Evolutionary conservation across 306 rosid species (phyloP), one percentile per base, ranked within the genome.

Genomic region (Casuarina cunninghamiana): DNA sequence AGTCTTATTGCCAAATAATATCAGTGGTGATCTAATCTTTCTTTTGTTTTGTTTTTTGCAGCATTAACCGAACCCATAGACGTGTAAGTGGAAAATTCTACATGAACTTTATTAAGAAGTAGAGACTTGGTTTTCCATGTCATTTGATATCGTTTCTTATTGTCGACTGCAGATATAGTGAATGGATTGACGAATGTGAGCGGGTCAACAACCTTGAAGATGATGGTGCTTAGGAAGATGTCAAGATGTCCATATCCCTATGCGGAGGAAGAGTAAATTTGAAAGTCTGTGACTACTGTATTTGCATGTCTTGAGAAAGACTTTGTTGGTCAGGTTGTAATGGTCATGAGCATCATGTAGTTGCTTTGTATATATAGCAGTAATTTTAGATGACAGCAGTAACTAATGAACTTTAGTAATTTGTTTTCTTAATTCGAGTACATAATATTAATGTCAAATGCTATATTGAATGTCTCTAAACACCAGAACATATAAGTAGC

Each of bases 161-260:
- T 41, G 8, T 76, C 46, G 4, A 46, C 16, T 77, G 44, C 85
- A 89, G 89, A 89, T 89, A 89, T 71, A 87, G 86, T 0, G 91
- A 89, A 78, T 89, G 93, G 93, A 87, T 89, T 37, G 93, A 89
- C 4, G 91, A 89, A 79, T 89, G 93, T 15, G 93, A 89, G 77
- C 85, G 86, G 49, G 91, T 87, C 49, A 89, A 89, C 88, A 83
- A 68, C 54, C 73, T 61, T 58, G 93, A 89, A 67, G 93, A 89
- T 39, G 89, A 84, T 68, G 90, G 80, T 74, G 82, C 84, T 2
- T 86, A 83, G 76, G 73, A 55, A 48, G 48, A 16, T 5, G 21
- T 10, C 6, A 6, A 38, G 78, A 38, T 49, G 73, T 35, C 13
- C 57, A 16, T 41, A 65, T 38, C 8, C 17, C 32, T 39, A 32